These are phyloP conservation scores for Micractinium conductrix DNA, from an alignment of 139 green algal genomes.

Conservation along the genomic window DNA sequence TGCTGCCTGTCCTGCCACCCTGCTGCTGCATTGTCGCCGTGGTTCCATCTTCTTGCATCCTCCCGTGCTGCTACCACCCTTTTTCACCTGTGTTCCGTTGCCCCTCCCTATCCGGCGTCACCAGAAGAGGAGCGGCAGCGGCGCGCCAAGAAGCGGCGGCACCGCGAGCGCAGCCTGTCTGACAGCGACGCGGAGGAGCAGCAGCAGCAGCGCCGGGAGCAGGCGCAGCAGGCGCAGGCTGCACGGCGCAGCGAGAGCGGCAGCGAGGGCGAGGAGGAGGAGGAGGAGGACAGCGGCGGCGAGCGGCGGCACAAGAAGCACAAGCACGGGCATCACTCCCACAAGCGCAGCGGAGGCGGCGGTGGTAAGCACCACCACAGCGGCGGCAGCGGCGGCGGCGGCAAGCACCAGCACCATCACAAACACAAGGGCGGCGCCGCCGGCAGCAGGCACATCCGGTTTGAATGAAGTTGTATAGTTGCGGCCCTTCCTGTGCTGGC, in stretches of 20 bases:
- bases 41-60: no score
- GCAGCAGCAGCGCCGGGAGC: background rate
- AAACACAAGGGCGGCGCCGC: background rate
- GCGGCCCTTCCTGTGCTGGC: no score
- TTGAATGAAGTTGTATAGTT: background rate
- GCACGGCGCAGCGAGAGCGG: no score
- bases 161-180: slow-evolving; percentile 29
- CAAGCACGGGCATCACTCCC: background rate
- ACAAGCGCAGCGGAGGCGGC: background rate
- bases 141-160: slow-evolving; percentile 14
- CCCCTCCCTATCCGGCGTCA: no score
- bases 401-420: background rate
- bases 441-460: slow-evolving; percentile 10
- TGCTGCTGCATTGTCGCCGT: no score
- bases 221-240: background rate
- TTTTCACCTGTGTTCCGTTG: no score
- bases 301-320: slow-evolving; percentile 19
- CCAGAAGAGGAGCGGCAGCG: background rate
- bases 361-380: background rate
- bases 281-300: background rate
- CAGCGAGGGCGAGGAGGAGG: background rate
- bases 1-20: no score
- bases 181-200: slow-evolving; percentile 3
- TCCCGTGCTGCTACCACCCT: no score
- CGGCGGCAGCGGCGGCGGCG: background rate